Conservation (phyloP, 2,329 filamentous ascomycete genomes). For the Clonostachys chloroleuca region DNA sequence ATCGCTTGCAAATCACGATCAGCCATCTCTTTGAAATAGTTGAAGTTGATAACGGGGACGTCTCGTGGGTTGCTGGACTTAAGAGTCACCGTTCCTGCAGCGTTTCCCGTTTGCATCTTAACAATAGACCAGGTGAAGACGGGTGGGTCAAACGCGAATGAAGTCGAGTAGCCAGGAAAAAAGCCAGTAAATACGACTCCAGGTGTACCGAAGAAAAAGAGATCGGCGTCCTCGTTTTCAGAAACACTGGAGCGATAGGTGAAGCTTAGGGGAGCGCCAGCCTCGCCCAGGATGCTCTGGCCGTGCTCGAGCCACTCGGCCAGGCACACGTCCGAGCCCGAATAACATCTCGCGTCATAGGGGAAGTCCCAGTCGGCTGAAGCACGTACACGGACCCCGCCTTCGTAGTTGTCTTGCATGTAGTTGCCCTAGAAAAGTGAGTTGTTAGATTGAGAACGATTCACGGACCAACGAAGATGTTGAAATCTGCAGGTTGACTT, state of each 20-base stretch:
- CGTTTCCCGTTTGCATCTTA: constrained; percentile 58
- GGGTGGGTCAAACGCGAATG: constrained; percentile 23
- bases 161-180: constrained; percentile 43
- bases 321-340: constrained; percentile 26
- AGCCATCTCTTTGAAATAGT: constrained; percentile 13
- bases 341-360: constrained; percentile 15
- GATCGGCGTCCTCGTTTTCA: constrained; percentile 35
- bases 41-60: constrained; percentile 55
- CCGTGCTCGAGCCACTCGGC: constrained; percentile 21
- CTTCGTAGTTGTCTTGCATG: constrained; percentile 52
- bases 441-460: constrained; percentile 4
- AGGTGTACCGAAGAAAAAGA: constrained; percentile 51
- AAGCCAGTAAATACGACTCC: constrained; percentile 47
- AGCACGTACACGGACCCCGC: constrained; percentile 12
- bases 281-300: constrained; percentile 18
- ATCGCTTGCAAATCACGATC: neutral
- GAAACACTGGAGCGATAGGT: constrained; percentile 16
- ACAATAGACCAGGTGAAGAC: constrained; percentile 33
- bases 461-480: constrained; percentile 27
- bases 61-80: constrained; percentile 56
- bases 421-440: constrained; percentile 36
- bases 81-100: constrained; percentile 54
- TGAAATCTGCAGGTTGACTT: constrained; percentile 20
- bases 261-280: constrained; percentile 29
- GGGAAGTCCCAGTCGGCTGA: constrained; percentile 10